Base-by-base conservation (phyloP, 1,139 yeast species). In the Pichia sp. region DNA sequence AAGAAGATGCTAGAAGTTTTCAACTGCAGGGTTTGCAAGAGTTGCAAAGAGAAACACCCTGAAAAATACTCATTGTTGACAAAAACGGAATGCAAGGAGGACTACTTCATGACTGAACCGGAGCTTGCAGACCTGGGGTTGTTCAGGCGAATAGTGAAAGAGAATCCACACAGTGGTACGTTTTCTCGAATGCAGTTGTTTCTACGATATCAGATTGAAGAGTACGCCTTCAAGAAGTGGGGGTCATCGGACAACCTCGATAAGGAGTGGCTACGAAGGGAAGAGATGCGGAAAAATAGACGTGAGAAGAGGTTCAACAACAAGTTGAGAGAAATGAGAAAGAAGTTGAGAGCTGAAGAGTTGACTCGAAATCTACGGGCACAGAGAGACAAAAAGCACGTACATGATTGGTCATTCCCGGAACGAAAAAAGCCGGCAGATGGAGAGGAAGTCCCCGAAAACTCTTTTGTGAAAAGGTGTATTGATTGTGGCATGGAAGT, bases 61-160 rank as follows among this genome's bases (percentile, higher is more conserved):
- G 97, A 95, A 51, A 93, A 93, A 67, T 95, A 92, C 67, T 82
- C 98, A 0, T 71, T 95, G 36, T 73, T 95, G 52, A 95, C 99
- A 10, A 95, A 95, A 71, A 95, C 99, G 0, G 99, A 95, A 71
- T 90, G 97, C 69, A 81, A 84, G 52, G 95, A 88, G 62, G 99
- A 95, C 71, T 95, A 95, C 66, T 78, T 93, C 48, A 70, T 93
- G 42, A 93, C 99, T 0, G 98, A 93, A 56, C 95, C 97, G 0
- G 99, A 95, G 68, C 75, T 95, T 44, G 78, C 82, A 53, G 99
- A 95, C 68, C 71, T 71, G 4, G 75, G 72, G 2, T 71, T 91
- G 33, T 75, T 95, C 59, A 87, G 87, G 7, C 81, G 95, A 60
- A 74, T 92, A 58, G 96, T 91, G 61, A 88, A 92, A 63, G 92